phyloP scores from a whole-genome alignment of 169 alveolate species.

The Cyclospora cayetanensis region DNA sequence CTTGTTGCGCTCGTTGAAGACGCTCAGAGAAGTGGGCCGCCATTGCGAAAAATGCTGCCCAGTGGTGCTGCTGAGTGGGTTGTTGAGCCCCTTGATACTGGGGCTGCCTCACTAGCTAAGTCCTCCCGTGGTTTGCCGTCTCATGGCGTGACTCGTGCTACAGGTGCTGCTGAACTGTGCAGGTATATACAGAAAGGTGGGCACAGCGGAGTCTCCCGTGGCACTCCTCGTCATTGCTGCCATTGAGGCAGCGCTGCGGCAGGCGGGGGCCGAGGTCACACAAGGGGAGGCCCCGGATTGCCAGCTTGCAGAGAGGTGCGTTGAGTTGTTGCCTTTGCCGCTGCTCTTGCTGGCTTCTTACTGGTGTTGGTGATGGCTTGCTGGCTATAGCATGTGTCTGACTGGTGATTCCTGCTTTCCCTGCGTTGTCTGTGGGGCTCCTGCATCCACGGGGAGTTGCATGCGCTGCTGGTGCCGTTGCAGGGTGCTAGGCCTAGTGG shows the following conservation, averaged over 20 bases:
- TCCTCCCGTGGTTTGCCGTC: not conserved
- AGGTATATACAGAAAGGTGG: not conserved
- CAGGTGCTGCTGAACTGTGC: not conserved
- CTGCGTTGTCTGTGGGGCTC: not conserved
- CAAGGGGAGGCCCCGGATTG: not conserved
- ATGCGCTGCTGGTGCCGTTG: slow-evolving; percentile 3
- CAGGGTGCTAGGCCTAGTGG: slow-evolving; percentile 20
- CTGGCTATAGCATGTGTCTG: not conserved
- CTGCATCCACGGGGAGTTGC: no score
- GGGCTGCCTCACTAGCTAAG: not conserved
- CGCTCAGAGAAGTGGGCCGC: not conserved
- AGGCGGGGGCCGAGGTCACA: not conserved
- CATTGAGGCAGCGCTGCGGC: slow-evolving; percentile 23
- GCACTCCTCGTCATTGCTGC: slow-evolving; percentile 6
- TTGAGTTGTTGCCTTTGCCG: not conserved
- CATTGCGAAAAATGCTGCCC: not conserved
- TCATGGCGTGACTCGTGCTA: not conserved
- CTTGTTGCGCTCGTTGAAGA: slow-evolving; percentile 32
- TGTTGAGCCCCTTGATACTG: not conserved
- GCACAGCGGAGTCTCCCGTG: not conserved
- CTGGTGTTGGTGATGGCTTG: not conserved
- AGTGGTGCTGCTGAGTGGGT: not conserved
- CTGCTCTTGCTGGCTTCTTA: not conserved
- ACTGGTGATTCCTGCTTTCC: not conserved
- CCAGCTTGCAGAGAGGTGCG: slow-evolving; percentile 52